A percentile compares a stretch with the other conserved stretches of the same genome.
Evolutionary conservation across 2,329 filamentous ascomycete species (phyloP).

Genomic region (Tolypocladium pustulatum): DNA sequence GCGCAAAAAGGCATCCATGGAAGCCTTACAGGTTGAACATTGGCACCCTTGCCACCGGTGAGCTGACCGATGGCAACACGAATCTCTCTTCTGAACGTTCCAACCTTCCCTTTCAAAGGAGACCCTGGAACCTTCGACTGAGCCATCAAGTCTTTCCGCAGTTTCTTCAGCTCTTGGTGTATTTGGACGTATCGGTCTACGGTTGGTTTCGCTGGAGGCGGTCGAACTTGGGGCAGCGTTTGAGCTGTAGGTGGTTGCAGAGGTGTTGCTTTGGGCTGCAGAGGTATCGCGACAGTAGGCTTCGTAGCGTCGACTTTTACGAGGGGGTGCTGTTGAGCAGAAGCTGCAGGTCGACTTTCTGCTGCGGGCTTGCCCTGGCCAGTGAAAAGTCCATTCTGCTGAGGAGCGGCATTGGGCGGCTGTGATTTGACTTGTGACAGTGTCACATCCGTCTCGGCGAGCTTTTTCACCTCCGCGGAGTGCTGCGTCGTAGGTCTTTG

Average conservation of each 20-base stretch:
- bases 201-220: constrained; percentile 1
- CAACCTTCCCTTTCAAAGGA: constrained; percentile 53
- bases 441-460: constrained; percentile 1
- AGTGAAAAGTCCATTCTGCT: constrained; percentile 10
- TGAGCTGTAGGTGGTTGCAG: constrained; percentile 1
- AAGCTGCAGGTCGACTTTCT: background rate
- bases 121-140: constrained; percentile 37
- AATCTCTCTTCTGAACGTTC: constrained; percentile 62
- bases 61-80: constrained; percentile 65
- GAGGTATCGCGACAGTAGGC: background rate
- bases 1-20: background rate
- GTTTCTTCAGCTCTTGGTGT: constrained; percentile 57
- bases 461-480: constrained; percentile 8
- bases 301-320: background rate
- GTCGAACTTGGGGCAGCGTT: background rate
- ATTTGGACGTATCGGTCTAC: constrained; percentile 43
- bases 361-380: constrained; percentile 11
- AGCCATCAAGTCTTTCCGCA: constrained; percentile 51
- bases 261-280: background rate
- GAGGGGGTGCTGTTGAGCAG: background rate
- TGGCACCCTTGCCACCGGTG: constrained; percentile 52
- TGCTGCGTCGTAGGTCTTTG: constrained; percentile 1
- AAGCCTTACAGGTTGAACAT: constrained; percentile 30
- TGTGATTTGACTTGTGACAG: constrained; percentile 1
- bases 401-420: constrained; percentile 3